phyloP scores from a whole-genome alignment of 306 rosid species.

The Citrullus mucosospermus region DNA sequence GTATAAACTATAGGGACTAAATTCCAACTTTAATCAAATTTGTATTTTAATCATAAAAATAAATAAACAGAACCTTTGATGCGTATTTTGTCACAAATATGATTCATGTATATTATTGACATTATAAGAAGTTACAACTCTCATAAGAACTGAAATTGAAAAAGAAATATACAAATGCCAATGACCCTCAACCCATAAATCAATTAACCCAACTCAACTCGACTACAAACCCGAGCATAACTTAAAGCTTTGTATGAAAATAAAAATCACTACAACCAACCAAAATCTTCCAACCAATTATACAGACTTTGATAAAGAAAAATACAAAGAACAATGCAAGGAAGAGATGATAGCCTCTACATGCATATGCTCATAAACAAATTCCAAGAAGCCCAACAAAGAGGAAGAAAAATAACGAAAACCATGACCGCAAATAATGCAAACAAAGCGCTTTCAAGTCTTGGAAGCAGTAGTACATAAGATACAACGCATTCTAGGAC shows the following conservation, averaged over 20 bases:
- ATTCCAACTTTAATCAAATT: too few relatives aligned
- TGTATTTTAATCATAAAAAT: too few relatives aligned
- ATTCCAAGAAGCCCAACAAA: background rate
- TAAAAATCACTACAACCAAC: background rate
- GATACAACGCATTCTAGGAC: conserved; percentile 76
- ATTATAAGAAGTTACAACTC: background rate
- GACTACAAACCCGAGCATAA: background rate
- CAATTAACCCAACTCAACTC: background rate
- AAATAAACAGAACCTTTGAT: background rate
- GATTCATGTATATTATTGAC: background rate
- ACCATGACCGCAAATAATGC: background rate
- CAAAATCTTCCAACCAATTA: background rate
- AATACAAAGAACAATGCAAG: background rate
- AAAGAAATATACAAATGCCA: background rate
- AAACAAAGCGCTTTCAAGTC: conserved; percentile 15
- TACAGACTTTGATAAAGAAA: background rate
- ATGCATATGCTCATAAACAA: background rate
- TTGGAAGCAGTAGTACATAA: conserved; percentile 76
- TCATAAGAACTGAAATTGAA: background rate
- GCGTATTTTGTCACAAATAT: background rate
- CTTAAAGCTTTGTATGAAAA: background rate
- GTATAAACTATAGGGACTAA: too few relatives aligned
- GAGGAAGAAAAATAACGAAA: background rate
- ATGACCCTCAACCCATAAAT: conserved; percentile 12
- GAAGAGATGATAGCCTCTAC: background rate